Base-by-base conservation (phyloP, 306 rosid genomes). In the Adenanthera pavonina region DNA sequence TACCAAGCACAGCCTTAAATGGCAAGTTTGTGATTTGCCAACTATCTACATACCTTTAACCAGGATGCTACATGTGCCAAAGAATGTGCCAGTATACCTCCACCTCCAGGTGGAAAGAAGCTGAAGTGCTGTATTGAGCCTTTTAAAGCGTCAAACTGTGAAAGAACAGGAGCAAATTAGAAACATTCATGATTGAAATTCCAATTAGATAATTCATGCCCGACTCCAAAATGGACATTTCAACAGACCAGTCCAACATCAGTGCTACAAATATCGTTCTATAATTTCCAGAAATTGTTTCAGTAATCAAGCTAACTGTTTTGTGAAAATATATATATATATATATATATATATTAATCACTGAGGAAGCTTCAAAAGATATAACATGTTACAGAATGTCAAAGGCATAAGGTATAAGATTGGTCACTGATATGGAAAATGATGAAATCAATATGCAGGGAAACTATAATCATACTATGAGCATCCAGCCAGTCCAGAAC, bases 71-170 rank as follows among this genome's bases (percentile, higher is more conserved):
- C 43, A 53, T 73, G 87, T 70, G 97, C 99, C 60, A 93, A 82
- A 78, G 94, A 89, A 89, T 92, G 97, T 19, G 95, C 86, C 87
- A 93, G 60, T 38, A 96, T 87, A 69, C 98, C 97, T 0, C 98
- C 94, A 47, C 94, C 98, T 71, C 94, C 92, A 2, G 91, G 92
- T 60, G 97, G 97, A 74, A 96, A 89, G 51, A 96, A 86, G 84
- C 86, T 88, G 82, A 87, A 93, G 87, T 89, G 94, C 72, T 90
- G 89, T 44, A 95, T 76, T 34, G 91, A 65, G 38, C 87, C 91
- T 89, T 96, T 96, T 77, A 96, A 77, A 77, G 87, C 41, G 85
- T 93, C 94, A 86, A 96, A 96, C 99, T 96, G 94, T 85, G 80
- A 52, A 13, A 69, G 73, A 77, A 65, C 69, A 80, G n/a, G 46